These are phyloP conservation scores for Solanum virginianum DNA, from an alignment of 257 asterid genomes.

Conservation along the genomic window DNA sequence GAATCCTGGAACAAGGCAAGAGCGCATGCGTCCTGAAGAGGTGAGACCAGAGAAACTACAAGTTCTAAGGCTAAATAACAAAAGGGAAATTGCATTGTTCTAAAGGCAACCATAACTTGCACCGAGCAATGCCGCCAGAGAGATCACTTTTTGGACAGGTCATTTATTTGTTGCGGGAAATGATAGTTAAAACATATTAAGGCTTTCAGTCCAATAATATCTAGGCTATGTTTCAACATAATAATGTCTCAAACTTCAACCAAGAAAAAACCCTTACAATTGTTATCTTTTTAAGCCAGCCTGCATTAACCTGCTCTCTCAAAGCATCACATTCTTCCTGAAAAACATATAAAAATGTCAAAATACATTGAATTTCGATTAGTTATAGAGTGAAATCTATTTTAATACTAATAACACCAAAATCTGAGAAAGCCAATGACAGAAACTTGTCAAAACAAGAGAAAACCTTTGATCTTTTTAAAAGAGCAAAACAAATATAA, in stretches of 20 bases:
- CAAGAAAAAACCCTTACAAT: slow-evolving; percentile 39
- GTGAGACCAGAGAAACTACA: background rate
- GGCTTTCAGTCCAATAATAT: background rate
- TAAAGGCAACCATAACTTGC: background rate
- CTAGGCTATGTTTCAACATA: background rate
- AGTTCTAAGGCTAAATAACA: background rate
- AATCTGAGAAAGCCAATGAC: background rate
- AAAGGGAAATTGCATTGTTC: background rate
- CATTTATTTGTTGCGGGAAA: background rate
- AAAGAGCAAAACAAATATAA: background rate
- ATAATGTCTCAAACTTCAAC: background rate
- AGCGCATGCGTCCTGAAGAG: background rate
- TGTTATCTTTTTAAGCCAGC: slow-evolving; percentile 51
- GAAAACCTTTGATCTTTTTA: background rate
- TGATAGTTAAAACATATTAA: background rate
- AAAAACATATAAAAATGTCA: background rate
- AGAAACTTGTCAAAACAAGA: background rate
- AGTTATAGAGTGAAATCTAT: background rate
- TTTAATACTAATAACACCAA: background rate
- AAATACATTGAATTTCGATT: background rate
- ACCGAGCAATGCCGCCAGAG: background rate
- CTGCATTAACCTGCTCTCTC: slow-evolving; percentile 34
- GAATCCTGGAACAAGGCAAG: background rate
- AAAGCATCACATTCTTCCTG: slow-evolving; percentile 66
- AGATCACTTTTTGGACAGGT: background rate